Evolutionary conservation across 345 rosid species (phyloP), one percentile per base, ranked within the genome.

Genomic region (Turnera subulata): DNA sequence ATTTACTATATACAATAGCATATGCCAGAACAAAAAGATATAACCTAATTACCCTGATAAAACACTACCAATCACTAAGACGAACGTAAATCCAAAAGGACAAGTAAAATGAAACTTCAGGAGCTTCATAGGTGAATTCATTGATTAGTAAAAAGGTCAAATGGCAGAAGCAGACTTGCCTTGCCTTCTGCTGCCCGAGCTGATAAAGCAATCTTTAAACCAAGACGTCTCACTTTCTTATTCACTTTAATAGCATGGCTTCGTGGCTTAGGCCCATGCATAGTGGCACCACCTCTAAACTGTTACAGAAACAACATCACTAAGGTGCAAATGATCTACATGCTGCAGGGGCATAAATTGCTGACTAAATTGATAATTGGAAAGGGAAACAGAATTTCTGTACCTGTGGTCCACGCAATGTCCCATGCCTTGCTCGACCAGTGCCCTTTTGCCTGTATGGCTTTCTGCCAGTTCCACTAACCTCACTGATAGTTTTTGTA

Each of bases 121-220:
- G 39, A 6, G 24, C 7, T 23, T 49, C 17, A 19, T 26, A 8
- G n/a, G 14, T 15, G 14, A 14, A 13, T 15, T 4, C 3, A 42
- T 49, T 18, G 4, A n/a, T n/a, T n/a, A 46, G 14, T 38, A 43
- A 32, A 46, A 6, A 39, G n/a, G n/a, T 0, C 13, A 13, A 18
- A 37, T n/a, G n/a, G n/a, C n/a, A n/a, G 19, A 32, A 69, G 72
- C 39, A 23, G 54, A 54, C 77, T 68, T 69, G 74, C 97, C 86
- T 89, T 93, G 67, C 97, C 92, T 84, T 93, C 99, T 35, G 85
- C 99, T 1, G 96, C 94, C 59, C 96, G 80, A 65, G 96, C 96
- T 48, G 99, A 49, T 59, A 93, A 59, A 46, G 97, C 96, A 80
- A 93, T 81, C 84, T 86, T 93, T 77, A 89, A 63, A 46, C 99